Evolutionary conservation across 179 eudicot species (phyloP).

Genomic region (Corrigiola litoralis): DNA sequence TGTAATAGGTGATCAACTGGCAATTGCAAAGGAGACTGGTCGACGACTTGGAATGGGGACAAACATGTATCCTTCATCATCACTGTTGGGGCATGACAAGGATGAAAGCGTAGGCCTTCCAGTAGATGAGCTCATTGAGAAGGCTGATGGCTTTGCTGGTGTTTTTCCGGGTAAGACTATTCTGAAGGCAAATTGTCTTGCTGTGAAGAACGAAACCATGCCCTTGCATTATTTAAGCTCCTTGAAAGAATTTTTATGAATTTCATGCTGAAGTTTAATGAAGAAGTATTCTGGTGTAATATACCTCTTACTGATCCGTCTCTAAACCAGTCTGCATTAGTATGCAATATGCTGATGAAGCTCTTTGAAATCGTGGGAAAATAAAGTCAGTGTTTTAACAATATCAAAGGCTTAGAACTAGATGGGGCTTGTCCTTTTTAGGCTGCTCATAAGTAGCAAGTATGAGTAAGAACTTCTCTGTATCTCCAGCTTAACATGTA

Average conservation of each 20-base stretch:
- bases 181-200: neutral
- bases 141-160: conserved; percentile 89
- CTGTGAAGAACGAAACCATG: neutral
- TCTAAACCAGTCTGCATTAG: neutral
- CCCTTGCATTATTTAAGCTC: neutral
- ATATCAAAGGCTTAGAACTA: neutral
- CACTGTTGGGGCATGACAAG: conserved; percentile 50
- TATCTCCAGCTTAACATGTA: neutral
- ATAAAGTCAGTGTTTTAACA: neutral
- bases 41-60: conserved; percentile 86
- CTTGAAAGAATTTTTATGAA: neutral
- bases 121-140: conserved; percentile 67
- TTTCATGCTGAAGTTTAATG: too few relatives aligned
- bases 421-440: too few relatives aligned
- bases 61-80: conserved; percentile 77
- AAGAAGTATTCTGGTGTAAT: too few relatives aligned
- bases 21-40: conserved; percentile 89
- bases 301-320: too few relatives aligned
- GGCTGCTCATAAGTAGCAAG: neutral
- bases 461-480: neutral
- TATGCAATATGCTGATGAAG: neutral
- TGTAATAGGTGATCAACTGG: conserved; percentile 67
- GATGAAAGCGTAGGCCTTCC: conserved; percentile 54
- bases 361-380: neutral
- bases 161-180: conserved; percentile 67